Evolutionary conservation across 345 rosid species (phyloP).

Genomic region (Camelina sativa): DNA sequence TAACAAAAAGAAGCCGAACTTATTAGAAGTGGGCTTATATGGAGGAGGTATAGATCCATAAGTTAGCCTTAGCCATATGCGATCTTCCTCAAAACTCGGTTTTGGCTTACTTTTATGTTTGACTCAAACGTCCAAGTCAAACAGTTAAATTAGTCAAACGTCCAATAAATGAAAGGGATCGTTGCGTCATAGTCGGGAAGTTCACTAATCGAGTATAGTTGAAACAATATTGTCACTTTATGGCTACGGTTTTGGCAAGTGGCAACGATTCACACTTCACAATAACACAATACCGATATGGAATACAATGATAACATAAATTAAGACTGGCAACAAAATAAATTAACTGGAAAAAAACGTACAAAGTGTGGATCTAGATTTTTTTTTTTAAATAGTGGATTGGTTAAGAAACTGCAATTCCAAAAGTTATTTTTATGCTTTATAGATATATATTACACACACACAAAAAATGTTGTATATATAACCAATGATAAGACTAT

Average conservation of each 20-base stretch:
- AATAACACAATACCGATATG: background rate
- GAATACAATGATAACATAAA: background rate
- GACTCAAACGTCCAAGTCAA: slow-evolving; percentile 23
- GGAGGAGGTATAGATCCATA: background rate
- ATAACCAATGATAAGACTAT: background rate
- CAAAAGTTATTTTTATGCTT: background rate
- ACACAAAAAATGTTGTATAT: background rate
- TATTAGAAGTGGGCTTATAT: background rate
- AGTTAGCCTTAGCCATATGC: slow-evolving; percentile 19
- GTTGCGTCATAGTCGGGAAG: slow-evolving; percentile 13
- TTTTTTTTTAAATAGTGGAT: too few species aligned
- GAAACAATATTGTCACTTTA: slow-evolving; percentile 12
- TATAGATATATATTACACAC: background rate
- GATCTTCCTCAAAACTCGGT: slow-evolving; percentile 29
- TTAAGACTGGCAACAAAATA: background rate
- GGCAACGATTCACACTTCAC: background rate
- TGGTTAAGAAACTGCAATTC: background rate
- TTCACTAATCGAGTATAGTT: slow-evolving; percentile 1
- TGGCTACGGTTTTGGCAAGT: background rate
- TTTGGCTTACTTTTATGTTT: background rate
- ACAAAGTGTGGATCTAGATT: background rate
- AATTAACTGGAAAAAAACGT: background rate
- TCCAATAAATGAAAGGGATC: background rate
- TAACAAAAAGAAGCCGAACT: slow-evolving; percentile 22
- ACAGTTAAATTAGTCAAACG: slow-evolving; percentile 5